Conservation (phyloP, 305 asterid species). For the Plantago rigida region DNA sequence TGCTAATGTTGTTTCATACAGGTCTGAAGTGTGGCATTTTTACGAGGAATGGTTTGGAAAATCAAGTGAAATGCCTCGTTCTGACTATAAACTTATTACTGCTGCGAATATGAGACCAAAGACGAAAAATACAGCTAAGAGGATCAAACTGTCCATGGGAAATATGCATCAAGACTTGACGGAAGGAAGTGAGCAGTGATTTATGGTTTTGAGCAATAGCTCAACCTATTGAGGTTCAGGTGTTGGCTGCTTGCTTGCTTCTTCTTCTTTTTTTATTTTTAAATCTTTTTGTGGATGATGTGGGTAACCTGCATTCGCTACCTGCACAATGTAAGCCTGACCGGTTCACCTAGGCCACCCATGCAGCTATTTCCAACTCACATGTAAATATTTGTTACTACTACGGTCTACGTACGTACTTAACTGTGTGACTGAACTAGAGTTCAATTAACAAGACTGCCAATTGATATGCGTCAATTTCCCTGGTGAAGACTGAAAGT, state of each 20-base stretch:
- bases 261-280: background rate
- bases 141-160: constrained; percentile 26
- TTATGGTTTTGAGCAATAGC: background rate
- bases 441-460: too few relatives aligned
- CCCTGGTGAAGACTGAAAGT: too few relatives aligned
- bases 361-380: too few relatives aligned
- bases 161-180: background rate
- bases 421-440: too few relatives aligned
- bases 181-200: background rate
- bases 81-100: constrained; percentile 56
- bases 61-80: constrained; percentile 45
- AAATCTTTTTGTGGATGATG: background rate
- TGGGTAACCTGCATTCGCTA: too few relatives aligned
- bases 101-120: constrained; percentile 63
- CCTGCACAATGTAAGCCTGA: too few relatives aligned
- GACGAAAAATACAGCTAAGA: constrained; percentile 31
- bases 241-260: constrained; percentile 8
- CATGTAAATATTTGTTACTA: too few relatives aligned
- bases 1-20: constrained; percentile 22
- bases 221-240: constrained; percentile 3
- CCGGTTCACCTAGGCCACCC: too few relatives aligned
- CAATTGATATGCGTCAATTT: too few relatives aligned
- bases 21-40: constrained; percentile 71
- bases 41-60: constrained; percentile 76
- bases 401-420: too few relatives aligned